A percentile compares a stretch with the other conserved stretches of the same genome.
These are phyloP conservation scores for Dalbergia oliveri DNA, from an alignment of 306 rosid species.

Conservation along the genomic window DNA sequence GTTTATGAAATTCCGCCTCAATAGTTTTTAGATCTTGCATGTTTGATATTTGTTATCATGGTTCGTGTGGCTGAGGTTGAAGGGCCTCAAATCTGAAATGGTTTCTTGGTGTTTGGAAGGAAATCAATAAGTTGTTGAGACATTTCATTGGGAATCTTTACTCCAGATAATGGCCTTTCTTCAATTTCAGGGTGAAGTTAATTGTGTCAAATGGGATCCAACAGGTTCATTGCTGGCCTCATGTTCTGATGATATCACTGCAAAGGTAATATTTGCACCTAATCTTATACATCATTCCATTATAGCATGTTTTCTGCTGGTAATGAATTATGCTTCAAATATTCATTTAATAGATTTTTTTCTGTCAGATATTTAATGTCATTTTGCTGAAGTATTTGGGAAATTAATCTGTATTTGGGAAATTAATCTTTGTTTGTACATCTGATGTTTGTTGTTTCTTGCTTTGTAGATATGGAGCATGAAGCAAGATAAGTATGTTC, in stretches of 20 bases:
- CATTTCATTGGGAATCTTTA: constrained; percentile 22
- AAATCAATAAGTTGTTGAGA: constrained; percentile 15
- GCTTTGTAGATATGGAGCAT: constrained; percentile 88
- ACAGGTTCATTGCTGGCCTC: constrained; percentile 90
- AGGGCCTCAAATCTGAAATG: background rate
- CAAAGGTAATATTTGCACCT: constrained; percentile 67
- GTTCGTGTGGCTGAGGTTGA: constrained; percentile 8
- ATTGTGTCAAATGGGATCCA: constrained; percentile 99
- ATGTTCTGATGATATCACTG: constrained; percentile 92
- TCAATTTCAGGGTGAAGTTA: constrained; percentile 84
- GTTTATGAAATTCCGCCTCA: background rate
- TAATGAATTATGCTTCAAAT: background rate
- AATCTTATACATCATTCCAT: background rate
- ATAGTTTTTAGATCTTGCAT: constrained; percentile 8
- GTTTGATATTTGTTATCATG: background rate
- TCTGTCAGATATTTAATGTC: constrained; percentile 1
- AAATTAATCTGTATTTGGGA: background rate
- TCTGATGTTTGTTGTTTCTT: constrained; percentile 32
- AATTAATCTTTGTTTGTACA: background rate
- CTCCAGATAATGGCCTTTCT: constrained; percentile 35
- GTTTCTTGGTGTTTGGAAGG: background rate
- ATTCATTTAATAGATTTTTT: background rate
- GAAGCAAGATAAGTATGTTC: constrained; percentile 86
- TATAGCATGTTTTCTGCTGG: background rate
- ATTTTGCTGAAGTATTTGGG: constrained; percentile 7